Percentiles rank a stretch among this genome's conserved stretches.
Evolutionary conservation across 1,284 basidiomycete genomes (phyloP).

Genomic region (Ustilago esculenta): DNA sequence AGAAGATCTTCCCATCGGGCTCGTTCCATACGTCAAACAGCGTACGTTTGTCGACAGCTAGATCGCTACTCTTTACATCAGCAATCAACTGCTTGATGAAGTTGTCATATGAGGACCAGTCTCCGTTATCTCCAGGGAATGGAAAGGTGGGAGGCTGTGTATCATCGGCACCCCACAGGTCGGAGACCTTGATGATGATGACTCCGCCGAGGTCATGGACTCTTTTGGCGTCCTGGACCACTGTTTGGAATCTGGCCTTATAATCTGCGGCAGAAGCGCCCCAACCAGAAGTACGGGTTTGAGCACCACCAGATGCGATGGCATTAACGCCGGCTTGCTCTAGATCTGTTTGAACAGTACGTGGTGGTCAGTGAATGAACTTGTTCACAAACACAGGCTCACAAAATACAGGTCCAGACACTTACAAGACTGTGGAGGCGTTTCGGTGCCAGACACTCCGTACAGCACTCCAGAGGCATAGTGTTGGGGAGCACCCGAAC

Average conservation of each 20-base stretch:
- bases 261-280: not conserved
- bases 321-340: conserved; percentile 7
- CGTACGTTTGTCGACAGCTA: not conserved
- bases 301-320: conserved; percentile 12
- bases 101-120: conserved; percentile 12
- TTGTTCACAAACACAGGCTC: no score
- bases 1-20: conserved; percentile 3
- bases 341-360: not conserved
- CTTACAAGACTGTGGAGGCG: conserved; percentile 7
- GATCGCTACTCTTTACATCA: conserved; percentile 10
- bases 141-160: not conserved
- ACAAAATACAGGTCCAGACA: no score
- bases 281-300: conserved; percentile 3
- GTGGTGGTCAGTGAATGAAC: no score
- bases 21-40: conserved; percentile 14
- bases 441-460: conserved; percentile 8
- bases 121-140: conserved; percentile 19
- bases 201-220: conserved; percentile 2
- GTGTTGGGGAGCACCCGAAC: conserved; percentile 5
- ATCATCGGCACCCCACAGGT: conserved; percentile 17
- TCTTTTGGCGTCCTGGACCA: conserved; percentile 5
- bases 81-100: conserved; percentile 20
- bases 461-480: conserved; percentile 15
- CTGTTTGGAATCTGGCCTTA: not conserved
- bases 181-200: conserved; percentile 10